These are phyloP conservation scores for Monilinia laxa DNA, from an alignment of 2,329 filamentous ascomycete genomes.

Conservation along the genomic window DNA sequence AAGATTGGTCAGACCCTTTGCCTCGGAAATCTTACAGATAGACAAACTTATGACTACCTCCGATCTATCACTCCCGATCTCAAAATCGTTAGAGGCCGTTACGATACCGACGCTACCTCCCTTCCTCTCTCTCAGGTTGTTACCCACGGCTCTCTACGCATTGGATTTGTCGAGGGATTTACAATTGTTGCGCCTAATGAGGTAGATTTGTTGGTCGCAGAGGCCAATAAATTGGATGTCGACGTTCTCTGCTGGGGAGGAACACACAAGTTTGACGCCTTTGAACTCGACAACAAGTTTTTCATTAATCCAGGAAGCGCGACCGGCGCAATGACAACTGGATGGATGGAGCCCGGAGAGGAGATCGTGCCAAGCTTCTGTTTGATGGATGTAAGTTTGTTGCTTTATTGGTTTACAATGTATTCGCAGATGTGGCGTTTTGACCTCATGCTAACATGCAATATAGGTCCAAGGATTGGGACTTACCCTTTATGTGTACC, in stretches of 20 bases:
- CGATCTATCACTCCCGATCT: slow-evolving; percentile 71
- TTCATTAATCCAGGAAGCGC: slow-evolving; percentile 69
- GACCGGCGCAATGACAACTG: slow-evolving; percentile 61
- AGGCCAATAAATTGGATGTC: slow-evolving; percentile 67
- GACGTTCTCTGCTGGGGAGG: slow-evolving; percentile 69
- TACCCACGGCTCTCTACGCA: slow-evolving; percentile 62
- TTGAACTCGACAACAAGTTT: slow-evolving; percentile 74
- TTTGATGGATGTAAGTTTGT: slow-evolving; percentile 84
- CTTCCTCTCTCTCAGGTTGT: slow-evolving; percentile 65
- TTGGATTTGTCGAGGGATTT: slow-evolving; percentile 68
- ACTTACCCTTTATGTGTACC: slow-evolving; percentile 92
- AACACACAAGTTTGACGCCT: slow-evolving; percentile 67
- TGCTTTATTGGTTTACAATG: not conserved
- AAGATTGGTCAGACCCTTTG: slow-evolving; percentile 82
- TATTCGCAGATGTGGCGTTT: not conserved
- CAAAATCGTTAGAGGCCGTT: slow-evolving; percentile 67
- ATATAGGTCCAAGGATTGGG: slow-evolving; percentile 89
- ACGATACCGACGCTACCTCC: slow-evolving; percentile 65
- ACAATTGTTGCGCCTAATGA: slow-evolving; percentile 63
- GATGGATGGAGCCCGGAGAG: slow-evolving; percentile 58
- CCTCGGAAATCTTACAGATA: slow-evolving; percentile 77
- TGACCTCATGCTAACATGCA: not conserved
- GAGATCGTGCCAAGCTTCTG: slow-evolving; percentile 90
- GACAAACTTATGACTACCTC: slow-evolving; percentile 77
- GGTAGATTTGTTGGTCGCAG: slow-evolving; percentile 64